Conservation (phyloP, 768 basidiomycete genomes). For the Cystobasidium ongulense region DNA sequence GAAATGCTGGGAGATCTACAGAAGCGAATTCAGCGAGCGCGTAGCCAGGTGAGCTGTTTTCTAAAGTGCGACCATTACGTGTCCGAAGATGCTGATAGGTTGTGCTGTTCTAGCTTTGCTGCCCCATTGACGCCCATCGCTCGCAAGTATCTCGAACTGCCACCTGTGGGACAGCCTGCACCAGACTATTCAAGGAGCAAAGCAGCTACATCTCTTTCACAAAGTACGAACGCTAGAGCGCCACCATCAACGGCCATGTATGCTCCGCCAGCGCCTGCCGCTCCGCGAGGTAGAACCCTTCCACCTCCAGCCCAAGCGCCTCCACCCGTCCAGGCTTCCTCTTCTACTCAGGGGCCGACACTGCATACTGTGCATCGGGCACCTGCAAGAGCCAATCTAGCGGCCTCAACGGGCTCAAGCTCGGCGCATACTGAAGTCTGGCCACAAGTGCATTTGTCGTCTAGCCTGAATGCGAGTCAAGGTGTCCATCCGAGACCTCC, state of each 20-base stretch:
- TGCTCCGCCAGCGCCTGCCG: background rate
- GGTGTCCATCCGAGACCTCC: background rate
- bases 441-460: background rate
- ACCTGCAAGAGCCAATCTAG: background rate
- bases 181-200: background rate
- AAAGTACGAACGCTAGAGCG: background rate
- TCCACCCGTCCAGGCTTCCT: background rate
- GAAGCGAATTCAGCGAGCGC: slow-evolving; percentile 44
- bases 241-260: background rate
- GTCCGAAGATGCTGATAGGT: background rate
- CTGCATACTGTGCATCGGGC: background rate
- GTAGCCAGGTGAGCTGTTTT: slow-evolving; percentile 46
- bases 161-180: slow-evolving; percentile 20
- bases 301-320: background rate
- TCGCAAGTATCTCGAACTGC: slow-evolving; percentile 45
- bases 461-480: background rate
- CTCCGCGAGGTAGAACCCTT: background rate
- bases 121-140: slow-evolving; percentile 47
- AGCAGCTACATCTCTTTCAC: background rate
- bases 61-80: too few relatives aligned
- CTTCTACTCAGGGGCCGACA: background rate
- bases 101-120: slow-evolving; percentile 43
- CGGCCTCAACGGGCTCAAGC: background rate
- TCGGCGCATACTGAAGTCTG: background rate
- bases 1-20: slow-evolving; percentile 46